Conservation (phyloP, 1,139 yeast species). For the Williopsis jadinii region DNA sequence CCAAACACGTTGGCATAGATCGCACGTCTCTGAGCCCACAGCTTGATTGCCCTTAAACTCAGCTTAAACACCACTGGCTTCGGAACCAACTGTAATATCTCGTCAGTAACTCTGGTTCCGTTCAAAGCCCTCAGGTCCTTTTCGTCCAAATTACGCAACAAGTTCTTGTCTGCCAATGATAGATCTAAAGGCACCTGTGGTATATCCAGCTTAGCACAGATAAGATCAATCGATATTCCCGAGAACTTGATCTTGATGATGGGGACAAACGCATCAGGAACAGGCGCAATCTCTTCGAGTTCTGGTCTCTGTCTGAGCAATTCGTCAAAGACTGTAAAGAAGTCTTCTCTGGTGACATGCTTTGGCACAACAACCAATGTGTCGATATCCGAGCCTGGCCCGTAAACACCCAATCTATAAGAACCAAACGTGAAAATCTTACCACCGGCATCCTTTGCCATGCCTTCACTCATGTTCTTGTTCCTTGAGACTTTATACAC, state of each 20-base stretch:
- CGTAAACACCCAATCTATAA: constrained; percentile 89
- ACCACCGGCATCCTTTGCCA: constrained; percentile 97
- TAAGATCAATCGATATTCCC: constrained; percentile 87
- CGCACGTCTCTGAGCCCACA: constrained; percentile 97
- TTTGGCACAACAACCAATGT: constrained; percentile 93
- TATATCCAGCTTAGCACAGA: constrained; percentile 74
- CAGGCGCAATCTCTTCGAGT: constrained; percentile 82
- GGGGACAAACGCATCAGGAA: constrained; percentile 96
- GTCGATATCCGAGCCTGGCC: constrained; percentile 98
- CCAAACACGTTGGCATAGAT: constrained; percentile 93
- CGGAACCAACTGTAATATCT: constrained; percentile 81
- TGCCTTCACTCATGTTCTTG: constrained; percentile 92
- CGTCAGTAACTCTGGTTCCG: constrained; percentile 97
- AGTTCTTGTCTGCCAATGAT: constrained; percentile 75
- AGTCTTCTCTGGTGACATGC: constrained; percentile 87
- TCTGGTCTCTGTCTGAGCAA: constrained; percentile 67
- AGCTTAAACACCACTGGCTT: constrained; percentile 89
- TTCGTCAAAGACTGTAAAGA: constrained; percentile 70
- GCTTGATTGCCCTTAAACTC: constrained; percentile 83
- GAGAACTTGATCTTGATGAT: constrained; percentile 80
- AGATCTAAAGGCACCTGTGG: constrained; percentile 73
- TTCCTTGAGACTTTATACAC: constrained; percentile 72
- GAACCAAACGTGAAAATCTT: constrained; percentile 94
- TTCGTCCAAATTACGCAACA: constrained; percentile 82
- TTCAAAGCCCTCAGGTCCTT: constrained; percentile 81